These are phyloP conservation scores for Halenospora varia DNA, from an alignment of 495 filamentous ascomycete genomes.

Conservation along the genomic window DNA sequence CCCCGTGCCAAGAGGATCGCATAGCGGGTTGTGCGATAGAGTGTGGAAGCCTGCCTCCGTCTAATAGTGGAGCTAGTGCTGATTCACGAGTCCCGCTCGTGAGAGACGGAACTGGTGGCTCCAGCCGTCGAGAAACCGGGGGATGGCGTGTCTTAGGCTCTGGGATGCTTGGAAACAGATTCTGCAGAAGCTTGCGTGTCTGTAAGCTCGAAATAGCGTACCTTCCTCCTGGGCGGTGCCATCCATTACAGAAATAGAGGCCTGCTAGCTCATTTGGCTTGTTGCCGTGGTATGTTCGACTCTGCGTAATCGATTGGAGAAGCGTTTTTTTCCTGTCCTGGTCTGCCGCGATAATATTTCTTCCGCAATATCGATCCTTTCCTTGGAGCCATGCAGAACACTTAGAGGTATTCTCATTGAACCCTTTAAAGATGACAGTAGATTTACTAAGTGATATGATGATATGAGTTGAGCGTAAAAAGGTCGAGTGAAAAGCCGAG, in stretches of 20 bases:
- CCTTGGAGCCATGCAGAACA: constrained; percentile 1
- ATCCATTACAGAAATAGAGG: constrained; percentile 2
- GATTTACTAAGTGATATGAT: not conserved
- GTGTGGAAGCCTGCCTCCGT: not conserved
- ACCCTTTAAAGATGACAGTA: not conserved
- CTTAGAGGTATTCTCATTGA: not conserved
- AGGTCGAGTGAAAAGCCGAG: not conserved
- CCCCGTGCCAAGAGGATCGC: not conserved
- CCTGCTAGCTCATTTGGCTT: not conserved
- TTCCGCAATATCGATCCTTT: constrained; percentile 1
- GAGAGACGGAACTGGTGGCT: not conserved
- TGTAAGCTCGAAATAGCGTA: not conserved
- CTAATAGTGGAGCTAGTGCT: not conserved
- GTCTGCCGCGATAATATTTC: not conserved
- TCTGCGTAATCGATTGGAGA: not conserved
- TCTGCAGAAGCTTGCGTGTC: constrained; percentile 1
- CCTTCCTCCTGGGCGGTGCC: not conserved
- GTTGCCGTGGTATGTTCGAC: not conserved
- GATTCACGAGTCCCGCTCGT: not conserved
- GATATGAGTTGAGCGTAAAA: constrained; percentile 1
- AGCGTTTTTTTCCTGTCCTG: not conserved
- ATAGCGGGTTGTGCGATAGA: constrained; percentile 1
- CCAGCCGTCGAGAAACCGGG: not conserved
- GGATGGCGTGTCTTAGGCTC: not conserved
- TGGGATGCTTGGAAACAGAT: not conserved